Percentiles rank a stretch among this genome's conserved stretches.
Conservation (phyloP, 176 grass and related monocot genomes). For the Eleusine coracana region DNA sequence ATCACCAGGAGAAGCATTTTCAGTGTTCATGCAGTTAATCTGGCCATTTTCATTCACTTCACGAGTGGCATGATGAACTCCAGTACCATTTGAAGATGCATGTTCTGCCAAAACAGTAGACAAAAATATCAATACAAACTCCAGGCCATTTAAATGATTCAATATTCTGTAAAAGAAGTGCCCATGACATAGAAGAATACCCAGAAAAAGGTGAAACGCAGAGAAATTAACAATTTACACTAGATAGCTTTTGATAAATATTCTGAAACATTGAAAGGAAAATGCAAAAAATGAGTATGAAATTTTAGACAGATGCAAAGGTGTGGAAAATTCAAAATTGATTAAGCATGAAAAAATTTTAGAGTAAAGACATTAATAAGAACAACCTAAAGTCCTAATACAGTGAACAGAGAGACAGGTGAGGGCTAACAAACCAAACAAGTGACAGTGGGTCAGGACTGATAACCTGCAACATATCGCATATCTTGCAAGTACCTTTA, state of each 20-base stretch:
- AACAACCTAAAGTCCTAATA: not conserved
- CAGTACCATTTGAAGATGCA: conserved; percentile 28
- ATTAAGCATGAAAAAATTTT: not conserved
- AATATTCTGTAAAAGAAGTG: conserved; percentile 1
- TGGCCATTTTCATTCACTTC: conserved; percentile 1
- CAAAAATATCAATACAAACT: conserved; percentile 2
- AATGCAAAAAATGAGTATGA: not conserved
- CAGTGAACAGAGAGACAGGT: not conserved
- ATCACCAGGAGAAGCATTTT: not conserved
- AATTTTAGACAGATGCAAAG: not conserved
- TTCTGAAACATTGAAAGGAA: not conserved
- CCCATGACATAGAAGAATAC: not conserved
- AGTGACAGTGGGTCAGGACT: conserved; percentile 9
- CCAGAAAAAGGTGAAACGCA: conserved; percentile 25
- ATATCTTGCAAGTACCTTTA: not conserved
- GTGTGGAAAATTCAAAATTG: conserved; percentile 6
- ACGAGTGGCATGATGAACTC: conserved; percentile 6
- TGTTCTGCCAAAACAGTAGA: conserved; percentile 33
- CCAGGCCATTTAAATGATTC: not conserved
- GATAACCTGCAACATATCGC: not conserved
- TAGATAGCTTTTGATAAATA: not conserved
- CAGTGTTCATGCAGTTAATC: not conserved
- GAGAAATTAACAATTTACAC: conserved; percentile 22
- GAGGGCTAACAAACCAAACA: conserved; percentile 1
- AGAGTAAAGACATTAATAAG: not conserved